Base-by-base conservation (phyloP, 805 yeast species). In the Teunomyces aglyptinius region DNA sequence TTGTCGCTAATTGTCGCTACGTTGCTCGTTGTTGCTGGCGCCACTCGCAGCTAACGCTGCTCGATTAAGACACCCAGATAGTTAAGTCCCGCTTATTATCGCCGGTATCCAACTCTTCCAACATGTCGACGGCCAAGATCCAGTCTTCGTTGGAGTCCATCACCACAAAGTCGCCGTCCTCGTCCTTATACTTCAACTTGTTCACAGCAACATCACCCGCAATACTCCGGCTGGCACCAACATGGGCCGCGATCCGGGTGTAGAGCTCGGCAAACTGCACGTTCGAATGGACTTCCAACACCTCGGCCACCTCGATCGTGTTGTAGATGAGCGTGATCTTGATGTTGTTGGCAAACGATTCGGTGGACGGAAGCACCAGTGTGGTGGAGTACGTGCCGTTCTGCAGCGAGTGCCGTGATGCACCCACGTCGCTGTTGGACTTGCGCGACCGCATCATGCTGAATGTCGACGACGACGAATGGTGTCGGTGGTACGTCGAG, bases 91-190 rank as follows among this genome's bases (percentile, higher is more conserved):
- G 57, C 41, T 45, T 48, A 22, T 34, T 35, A 20, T 32, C 41
- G 22, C 49, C 57, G 18, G 45, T 46, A 57, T n/a, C 46, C 50
- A 24, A 46, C 47, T 72, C 76, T 12, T 70, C 72, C 39, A 70
- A 56, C 73, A 69, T 68, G 52, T 89, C 97, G 47, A 85, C 77
- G 2, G 96, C 97, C 61, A 91, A 81, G 24, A 64, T 68, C 88
- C 96, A 86, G 62, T 92, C 98, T 44, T 92, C 97, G 51, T 85
- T 86, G 27, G 89, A 81, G 54, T 83, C 86, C 66, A 92, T 81
- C 41, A 86, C 82, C 36, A 94, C 95, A 61, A 80, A 85, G 63
- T 94, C 99, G 13, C 96, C 97, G 62, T 94, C 99, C 66, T 94
- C 99, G 65, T 94, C 99, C 61, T 82, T 82, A 62, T 89, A 92